Base-by-base conservation (phyloP, 495 filamentous ascomycete genomes). In the Penicillium odoratum region DNA sequence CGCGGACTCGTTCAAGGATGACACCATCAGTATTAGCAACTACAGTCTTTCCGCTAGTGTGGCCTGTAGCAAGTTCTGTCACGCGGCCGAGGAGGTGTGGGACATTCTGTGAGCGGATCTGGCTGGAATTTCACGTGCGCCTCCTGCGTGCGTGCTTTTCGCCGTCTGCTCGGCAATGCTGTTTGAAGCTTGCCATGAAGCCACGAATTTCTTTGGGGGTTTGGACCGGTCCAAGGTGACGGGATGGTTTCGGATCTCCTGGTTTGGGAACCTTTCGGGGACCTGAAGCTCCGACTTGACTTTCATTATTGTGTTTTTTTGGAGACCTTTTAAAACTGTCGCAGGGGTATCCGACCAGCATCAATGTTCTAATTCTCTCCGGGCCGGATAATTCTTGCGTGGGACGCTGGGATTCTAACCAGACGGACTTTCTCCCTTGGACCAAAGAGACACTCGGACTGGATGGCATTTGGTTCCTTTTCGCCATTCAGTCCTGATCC, bases 41-140 rank as follows among this genome's bases (percentile, higher is more conserved):
- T 98, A 88, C 84, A 96, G 90, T 73, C 81, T 98, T 46, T 95
- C 90, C 67, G 94, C 94, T 47, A 96, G 92, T 78, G 93, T 98
- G 31, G 94, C 94, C 34, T 98, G 94, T 80, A 95, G 92, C 80
- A 98, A 97, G 75, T 97, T 98, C 79, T 97, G 94, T 76, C 94
- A 98, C 74, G 94, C 94, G 46, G 94, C 92, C 30, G 94, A 98
- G 74, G 94, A 98, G 70, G 86, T 88, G 42, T 98, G 94, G 94
- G 86, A 92, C 63, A 91, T 98, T 61, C 83, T 97, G 63, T 98
- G 68, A 77, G 44, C 33, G 34, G 28, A 18, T 45, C 38, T 9
- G 57, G 26, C n/a, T 48, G 30, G 30, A 67, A 62, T 54, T 51
- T 47, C 58, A 56, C 28, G 50, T 44, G 38, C 43, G 51, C 47